Base-by-base conservation (phyloP, 2,329 filamentous ascomycete species). In the Claviceps citrina region DNA sequence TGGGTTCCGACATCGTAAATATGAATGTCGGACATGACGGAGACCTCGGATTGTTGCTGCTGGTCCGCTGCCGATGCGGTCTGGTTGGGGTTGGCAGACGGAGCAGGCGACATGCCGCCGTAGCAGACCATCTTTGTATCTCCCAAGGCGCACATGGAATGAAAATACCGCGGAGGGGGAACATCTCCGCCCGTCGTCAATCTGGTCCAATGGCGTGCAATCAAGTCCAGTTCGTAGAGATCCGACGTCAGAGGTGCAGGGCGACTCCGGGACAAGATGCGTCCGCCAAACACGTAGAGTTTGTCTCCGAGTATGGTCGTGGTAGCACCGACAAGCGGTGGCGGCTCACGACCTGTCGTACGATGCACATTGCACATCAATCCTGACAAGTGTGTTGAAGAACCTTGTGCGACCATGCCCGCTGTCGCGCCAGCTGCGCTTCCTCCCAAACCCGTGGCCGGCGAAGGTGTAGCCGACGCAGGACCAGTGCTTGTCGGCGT, bases 91-190 rank as follows among this genome's bases (percentile, higher is more conserved):
- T 31, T 44, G n/a, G n/a, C n/a, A n/a, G n/a, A n/a, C 7, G 34
- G 30, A 9, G 78, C 74, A 1, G 89, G 87, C 8, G 89, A 95
- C 91, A 98, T 98, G 50, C 91, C 91, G 43, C 91, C 91, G 59
- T 96, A 98, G 61, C 89, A 96, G 3, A 98, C 89, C 58, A 98
- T 70, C 60, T 96, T 98, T 3, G 85, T 89, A 56, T 96, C 91
- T 18, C 91, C 91, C 2, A 98, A 65, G 1, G 84, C 74, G 57
- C 91, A 98, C 58, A 96, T 83, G 47, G 86, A 96, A 65, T 98
- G 91, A 49, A 98, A 98, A 58, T 98, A 98, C 45, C 91, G 76
- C 7, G 91, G 85, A 2, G 86, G 82, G 1, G 91, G 91, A 28
- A 93, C 66, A 51, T 96, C 86, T 33, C 91, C 91, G 22, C 68